These are phyloP conservation scores for Nephelium lappaceum DNA, from an alignment of 345 rosid genomes.

Conservation along the genomic window DNA sequence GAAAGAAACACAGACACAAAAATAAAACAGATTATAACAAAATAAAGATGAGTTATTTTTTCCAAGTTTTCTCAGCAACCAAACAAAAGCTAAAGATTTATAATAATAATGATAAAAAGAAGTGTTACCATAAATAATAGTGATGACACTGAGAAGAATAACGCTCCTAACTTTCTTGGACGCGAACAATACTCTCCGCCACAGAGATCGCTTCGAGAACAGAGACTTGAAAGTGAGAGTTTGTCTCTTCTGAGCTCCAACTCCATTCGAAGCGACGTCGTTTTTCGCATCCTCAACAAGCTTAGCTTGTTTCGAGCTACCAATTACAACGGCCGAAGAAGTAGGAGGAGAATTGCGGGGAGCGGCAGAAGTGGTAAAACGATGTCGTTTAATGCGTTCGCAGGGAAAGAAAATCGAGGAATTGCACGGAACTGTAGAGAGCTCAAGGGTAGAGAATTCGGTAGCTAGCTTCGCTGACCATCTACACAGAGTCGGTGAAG, in stretches of 20 bases:
- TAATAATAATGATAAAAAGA: background rate
- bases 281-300: background rate
- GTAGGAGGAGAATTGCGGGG: slow-evolving; percentile 15
- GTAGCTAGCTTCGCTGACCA: slow-evolving; percentile 13
- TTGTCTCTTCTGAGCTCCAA: slow-evolving; percentile 8
- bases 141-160: slow-evolving; percentile 52
- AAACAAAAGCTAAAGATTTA: background rate
- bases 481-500: slow-evolving; percentile 17
- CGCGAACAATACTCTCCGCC: slow-evolving; percentile 43
- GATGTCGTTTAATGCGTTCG: slow-evolving; percentile 9
- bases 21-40: background rate
- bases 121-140: slow-evolving; percentile 53
- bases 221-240: slow-evolving; percentile 25
- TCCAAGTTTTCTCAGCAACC: background rate
- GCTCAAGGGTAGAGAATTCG: slow-evolving; percentile 9
- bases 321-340: background rate
- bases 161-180: slow-evolving; percentile 56
- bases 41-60: too few relatives aligned
- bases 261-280: slow-evolving; percentile 10
- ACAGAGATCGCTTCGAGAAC: slow-evolving; percentile 37
- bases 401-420: slow-evolving; percentile 1
- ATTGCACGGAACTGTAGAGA: slow-evolving; percentile 3
- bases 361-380: slow-evolving; percentile 8
- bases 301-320: background rate
- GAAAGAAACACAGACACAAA: background rate